Percentiles rank a stretch among this genome's conserved stretches.
Conservation (phyloP, 1,139 yeast species). For the Hyphopichia burtonii region DNA sequence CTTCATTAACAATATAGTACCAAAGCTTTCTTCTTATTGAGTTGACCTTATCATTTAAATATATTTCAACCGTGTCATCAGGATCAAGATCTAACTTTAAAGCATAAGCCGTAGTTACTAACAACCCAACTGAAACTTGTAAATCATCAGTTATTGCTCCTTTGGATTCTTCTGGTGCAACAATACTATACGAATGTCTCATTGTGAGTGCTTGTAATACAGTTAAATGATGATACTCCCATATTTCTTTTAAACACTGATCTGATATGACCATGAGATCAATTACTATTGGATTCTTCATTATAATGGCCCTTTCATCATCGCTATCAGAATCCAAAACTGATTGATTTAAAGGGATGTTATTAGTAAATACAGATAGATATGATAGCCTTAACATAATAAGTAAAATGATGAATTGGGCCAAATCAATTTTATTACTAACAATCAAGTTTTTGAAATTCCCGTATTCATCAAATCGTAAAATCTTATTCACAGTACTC, state of each 20-base stretch:
- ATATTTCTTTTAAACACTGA: slow-evolving; percentile 30
- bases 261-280: slow-evolving; percentile 32
- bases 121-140: slow-evolving; percentile 40
- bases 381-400: slow-evolving; percentile 21
- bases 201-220: slow-evolving; percentile 47
- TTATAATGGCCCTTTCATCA: not conserved
- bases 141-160: slow-evolving; percentile 21
- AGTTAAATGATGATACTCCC: slow-evolving; percentile 36
- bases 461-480: slow-evolving; percentile 4
- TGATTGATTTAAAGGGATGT: not conserved
- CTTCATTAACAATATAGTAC: slow-evolving; percentile 22
- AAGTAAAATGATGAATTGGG: slow-evolving; percentile 19
- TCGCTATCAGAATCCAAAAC: not conserved
- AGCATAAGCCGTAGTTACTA: slow-evolving; percentile 48
- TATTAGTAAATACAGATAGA: slow-evolving; percentile 20
- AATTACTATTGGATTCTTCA: slow-evolving; percentile 25
- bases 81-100: slow-evolving; percentile 57
- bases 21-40: slow-evolving; percentile 50
- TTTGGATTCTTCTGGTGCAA: slow-evolving; percentile 31
- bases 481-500: not conserved
- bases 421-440: slow-evolving; percentile 20
- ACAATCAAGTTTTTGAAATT: slow-evolving; percentile 13
- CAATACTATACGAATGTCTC: slow-evolving; percentile 23
- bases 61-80: slow-evolving; percentile 22
- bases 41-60: slow-evolving; percentile 23